Conservation (phyloP, 2,329 filamentous ascomycete genomes). For the Penicillium paneum region DNA sequence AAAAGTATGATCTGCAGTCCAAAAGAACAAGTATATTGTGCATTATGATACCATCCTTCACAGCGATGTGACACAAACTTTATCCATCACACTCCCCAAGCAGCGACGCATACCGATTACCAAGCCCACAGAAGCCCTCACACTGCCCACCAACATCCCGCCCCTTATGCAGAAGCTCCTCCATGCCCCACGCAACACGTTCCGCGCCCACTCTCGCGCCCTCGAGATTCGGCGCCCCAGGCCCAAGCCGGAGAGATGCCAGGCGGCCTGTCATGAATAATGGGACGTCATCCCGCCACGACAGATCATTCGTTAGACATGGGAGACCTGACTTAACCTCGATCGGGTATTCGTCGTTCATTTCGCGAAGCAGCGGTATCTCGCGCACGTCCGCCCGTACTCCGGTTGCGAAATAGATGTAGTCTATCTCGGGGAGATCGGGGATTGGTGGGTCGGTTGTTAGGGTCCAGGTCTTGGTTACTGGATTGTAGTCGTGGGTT, state of each 20-base stretch:
- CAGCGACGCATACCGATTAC: conserved; percentile 39
- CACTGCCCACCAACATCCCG: conserved; percentile 26
- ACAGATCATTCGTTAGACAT: conserved; percentile 70
- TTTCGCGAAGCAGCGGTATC: conserved; percentile 59
- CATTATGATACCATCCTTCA: neutral
- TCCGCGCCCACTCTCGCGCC: conserved; percentile 71
- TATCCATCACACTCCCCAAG: conserved; percentile 17
- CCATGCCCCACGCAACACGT: conserved; percentile 67
- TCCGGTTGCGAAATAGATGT: conserved; percentile 74
- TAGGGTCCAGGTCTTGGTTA: conserved; percentile 51
- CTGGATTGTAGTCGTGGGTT: conserved; percentile 51
- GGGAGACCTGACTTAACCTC: conserved; percentile 64
- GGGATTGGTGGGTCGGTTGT: conserved; percentile 53
- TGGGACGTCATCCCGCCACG: conserved; percentile 71
- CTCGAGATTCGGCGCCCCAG: conserved; percentile 69
- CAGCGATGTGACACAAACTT: neutral
- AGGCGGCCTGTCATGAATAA: conserved; percentile 68
- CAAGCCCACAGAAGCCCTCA: conserved; percentile 41
- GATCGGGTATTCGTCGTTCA: conserved; percentile 61
- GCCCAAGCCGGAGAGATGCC: conserved; percentile 66
- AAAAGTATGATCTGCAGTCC: neutral
- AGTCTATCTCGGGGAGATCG: conserved; percentile 55
- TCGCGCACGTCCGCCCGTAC: conserved; percentile 60
- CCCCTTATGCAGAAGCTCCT: conserved; percentile 51
- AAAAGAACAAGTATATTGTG: neutral